Base-by-base conservation (phyloP, 805 yeast species). In the Hanseniaspora singularis region DNA sequence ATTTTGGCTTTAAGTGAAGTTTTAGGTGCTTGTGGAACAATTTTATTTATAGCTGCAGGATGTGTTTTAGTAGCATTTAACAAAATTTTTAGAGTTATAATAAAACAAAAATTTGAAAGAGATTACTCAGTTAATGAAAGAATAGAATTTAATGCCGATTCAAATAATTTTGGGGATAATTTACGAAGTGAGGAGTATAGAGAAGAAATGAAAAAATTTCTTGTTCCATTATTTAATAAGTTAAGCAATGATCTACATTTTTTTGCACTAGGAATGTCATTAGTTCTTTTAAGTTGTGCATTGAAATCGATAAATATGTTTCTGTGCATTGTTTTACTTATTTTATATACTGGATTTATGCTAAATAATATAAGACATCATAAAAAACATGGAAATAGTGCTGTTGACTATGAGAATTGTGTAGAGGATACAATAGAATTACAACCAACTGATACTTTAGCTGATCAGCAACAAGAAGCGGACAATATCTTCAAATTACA, bases 1-100 rank as follows among this genome's bases (percentile, higher is more conserved):
- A 56, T 60, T 7, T 48, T 63, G 8, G 63, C 67, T 1, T 46
- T 63, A 7, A 65, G 67, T 31, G 67, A 63, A 49, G 64, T 63
- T 1, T 39, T 63, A 12, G 67, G 67, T 2, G 61, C 67, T 3
- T 61, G 65, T 50, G 67, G 67, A 14, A 61, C 62, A 20, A 62
- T 63, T 5, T 40, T 63, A 23, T 63, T 65, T 46, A 54, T 63
- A 14, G 65, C 63, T 0, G 55, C 53, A 33, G 67, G 67, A 7
- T 57, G 63, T 1, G 54, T 62, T 3, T 55, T 61, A 18, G 52
- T 61, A n/a, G 43, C 41, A 9, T 34, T 47, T 33, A 41, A 37
- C 15, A 16, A 54, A 53, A 11, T 61, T 59, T 63, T 48, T 60
- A 7, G 46, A 15, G 10, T 30, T 14, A 45, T 45, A 7, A 9